These are phyloP conservation scores for Solanum ossicruentum DNA, from an alignment of 257 asterid species.

Conservation along the genomic window DNA sequence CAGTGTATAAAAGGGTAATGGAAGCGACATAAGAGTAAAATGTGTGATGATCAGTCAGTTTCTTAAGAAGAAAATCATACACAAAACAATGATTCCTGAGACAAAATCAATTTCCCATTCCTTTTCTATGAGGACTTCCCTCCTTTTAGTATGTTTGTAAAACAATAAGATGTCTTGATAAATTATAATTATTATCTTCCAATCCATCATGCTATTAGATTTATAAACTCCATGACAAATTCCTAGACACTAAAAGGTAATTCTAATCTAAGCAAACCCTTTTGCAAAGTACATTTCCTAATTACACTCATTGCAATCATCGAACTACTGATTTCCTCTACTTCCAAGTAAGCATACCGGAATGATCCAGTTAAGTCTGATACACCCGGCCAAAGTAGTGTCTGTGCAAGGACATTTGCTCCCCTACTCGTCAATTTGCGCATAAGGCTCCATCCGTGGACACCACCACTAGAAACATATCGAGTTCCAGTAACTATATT, in stretches of 20 bases:
- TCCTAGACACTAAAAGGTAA: neutral
- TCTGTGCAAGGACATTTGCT: slow-evolving; percentile 96
- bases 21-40: neutral
- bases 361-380: slow-evolving; percentile 97
- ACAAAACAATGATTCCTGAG: neutral
- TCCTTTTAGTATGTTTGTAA: neutral
- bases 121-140: neutral
- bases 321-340: neutral
- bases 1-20: neutral
- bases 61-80: neutral
- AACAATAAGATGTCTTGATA: neutral
- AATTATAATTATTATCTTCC: neutral
- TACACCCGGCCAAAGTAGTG: slow-evolving; percentile 98
- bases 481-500: slow-evolving; percentile 96
- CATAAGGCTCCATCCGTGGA: slow-evolving; percentile 96
- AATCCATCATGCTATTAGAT: neutral
- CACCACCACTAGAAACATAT: slow-evolving; percentile 89
- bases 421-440: slow-evolving; percentile 98
- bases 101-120: neutral
- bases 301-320: neutral
- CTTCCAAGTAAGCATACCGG: slow-evolving; percentile 35
- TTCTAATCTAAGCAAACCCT: neutral
- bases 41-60: neutral
- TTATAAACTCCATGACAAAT: neutral
- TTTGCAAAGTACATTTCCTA: neutral